Evolutionary conservation across 78 protist genomes (phyloP).

Genomic region (Isochrysis galbana): DNA sequence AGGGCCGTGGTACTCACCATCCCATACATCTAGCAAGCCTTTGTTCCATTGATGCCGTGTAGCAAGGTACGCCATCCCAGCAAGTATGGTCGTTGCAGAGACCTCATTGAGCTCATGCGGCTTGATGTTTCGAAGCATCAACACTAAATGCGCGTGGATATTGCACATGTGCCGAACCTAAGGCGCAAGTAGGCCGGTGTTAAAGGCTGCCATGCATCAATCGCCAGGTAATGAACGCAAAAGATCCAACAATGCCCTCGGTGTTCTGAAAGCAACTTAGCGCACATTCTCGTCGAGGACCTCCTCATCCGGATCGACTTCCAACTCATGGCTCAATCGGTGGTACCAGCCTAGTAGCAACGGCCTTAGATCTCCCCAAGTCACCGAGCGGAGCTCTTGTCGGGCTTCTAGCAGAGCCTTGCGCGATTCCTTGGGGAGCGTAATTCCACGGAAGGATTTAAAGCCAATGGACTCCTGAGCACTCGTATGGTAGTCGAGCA

Average conservation of each 20-base stretch:
- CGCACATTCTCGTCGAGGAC: slow-evolving; percentile 6
- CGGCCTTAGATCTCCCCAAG: neutral
- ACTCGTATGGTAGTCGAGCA: neutral
- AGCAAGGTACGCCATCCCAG: slow-evolving; percentile 21
- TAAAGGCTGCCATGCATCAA: too few species aligned
- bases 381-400: neutral
- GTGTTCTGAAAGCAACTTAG: too few species aligned
- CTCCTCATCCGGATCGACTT: neutral
- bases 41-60: slow-evolving; percentile 61
- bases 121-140: neutral
- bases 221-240: too few species aligned
- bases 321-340: neutral
- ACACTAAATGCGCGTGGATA: slow-evolving; percentile 11
- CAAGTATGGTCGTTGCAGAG: neutral
- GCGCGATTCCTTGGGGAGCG: neutral
- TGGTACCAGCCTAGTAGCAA: slow-evolving; percentile 6
- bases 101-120: neutral
- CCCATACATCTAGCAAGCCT: neutral
- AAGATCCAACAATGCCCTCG: too few species aligned
- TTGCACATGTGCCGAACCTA: neutral
- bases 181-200: too few species aligned
- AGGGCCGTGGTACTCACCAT: too few species aligned
- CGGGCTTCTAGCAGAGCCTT: neutral
- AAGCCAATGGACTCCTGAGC: neutral
- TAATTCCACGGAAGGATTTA: neutral